Evolutionary conservation across 257 asterid species (phyloP).

Genomic region (Fraxinus cuspidata): DNA sequence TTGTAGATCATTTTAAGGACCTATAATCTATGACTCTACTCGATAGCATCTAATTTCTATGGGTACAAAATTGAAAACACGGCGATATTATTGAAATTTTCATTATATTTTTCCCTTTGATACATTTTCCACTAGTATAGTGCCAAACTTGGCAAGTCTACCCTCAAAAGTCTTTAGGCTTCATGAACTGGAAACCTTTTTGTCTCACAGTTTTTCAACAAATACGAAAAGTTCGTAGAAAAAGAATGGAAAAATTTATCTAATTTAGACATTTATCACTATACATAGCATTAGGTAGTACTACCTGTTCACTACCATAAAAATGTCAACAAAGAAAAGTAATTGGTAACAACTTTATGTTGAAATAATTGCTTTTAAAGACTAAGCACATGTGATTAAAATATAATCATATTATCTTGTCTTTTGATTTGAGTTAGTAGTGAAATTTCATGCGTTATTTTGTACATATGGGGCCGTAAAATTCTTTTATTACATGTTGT

Average conservation of each 20-base stretch:
- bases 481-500: not conserved
- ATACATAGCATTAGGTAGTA: not conserved
- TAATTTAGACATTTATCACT: too few relatives aligned
- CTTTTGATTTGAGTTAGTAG: not conserved
- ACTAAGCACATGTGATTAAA: too few relatives aligned
- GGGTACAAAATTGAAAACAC: not conserved
- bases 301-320: not conserved
- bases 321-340: not conserved
- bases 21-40: not conserved
- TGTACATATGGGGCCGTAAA: not conserved
- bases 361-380: not conserved
- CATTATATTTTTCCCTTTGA: not conserved
- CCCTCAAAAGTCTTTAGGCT: not conserved
- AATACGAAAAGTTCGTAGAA: not conserved
- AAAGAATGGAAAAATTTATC: too few relatives aligned
- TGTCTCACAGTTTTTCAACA: not conserved
- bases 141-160: not conserved
- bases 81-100: not conserved
- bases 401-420: not conserved
- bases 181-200: not conserved
- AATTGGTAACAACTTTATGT: not conserved
- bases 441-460: not conserved
- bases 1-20: too few relatives aligned
- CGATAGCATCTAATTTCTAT: not conserved
- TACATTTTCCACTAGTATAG: not conserved